These are phyloP conservation scores for Mrakia blollopis DNA, from an alignment of 768 basidiomycete species.

Conservation along the genomic window DNA sequence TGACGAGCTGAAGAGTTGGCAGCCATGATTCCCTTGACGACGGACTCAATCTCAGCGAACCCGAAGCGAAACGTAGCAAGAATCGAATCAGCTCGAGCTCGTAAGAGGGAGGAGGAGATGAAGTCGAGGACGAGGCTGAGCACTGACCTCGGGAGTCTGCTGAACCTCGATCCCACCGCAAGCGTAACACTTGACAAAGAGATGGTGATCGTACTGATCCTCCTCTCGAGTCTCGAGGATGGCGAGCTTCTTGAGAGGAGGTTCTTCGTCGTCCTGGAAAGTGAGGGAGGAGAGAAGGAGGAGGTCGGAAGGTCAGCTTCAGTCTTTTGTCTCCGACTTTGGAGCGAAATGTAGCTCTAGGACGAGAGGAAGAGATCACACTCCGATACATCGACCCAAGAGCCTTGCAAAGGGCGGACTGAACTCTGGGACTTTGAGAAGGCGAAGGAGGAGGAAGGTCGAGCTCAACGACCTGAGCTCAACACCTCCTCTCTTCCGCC, in stretches of 20 bases:
- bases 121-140: not conserved
- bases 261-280: constrained; percentile 64
- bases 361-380: too few species aligned
- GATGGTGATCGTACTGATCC: constrained; percentile 71
- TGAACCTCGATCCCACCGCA: constrained; percentile 49
- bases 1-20: constrained; percentile 85
- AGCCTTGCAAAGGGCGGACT: too few species aligned
- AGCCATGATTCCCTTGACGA: constrained; percentile 66
- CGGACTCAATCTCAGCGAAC: constrained; percentile 50
- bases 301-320: too few species aligned
- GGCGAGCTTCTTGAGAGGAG: constrained; percentile 80
- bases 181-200: constrained; percentile 67
- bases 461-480: not conserved
- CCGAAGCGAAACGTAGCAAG: not conserved
- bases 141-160: constrained; percentile 26
- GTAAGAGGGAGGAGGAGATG: not conserved
- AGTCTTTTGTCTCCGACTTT: too few species aligned
- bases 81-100: constrained; percentile 13
- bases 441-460: not conserved
- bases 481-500: not conserved
- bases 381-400: too few species aligned
- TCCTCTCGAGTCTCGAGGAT: constrained; percentile 73
- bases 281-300: not conserved
- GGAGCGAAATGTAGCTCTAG: too few species aligned
- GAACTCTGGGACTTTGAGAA: not conserved